Conservation (phyloP, 768 basidiomycete genomes). For the Collybiopsis luxurians region DNA sequence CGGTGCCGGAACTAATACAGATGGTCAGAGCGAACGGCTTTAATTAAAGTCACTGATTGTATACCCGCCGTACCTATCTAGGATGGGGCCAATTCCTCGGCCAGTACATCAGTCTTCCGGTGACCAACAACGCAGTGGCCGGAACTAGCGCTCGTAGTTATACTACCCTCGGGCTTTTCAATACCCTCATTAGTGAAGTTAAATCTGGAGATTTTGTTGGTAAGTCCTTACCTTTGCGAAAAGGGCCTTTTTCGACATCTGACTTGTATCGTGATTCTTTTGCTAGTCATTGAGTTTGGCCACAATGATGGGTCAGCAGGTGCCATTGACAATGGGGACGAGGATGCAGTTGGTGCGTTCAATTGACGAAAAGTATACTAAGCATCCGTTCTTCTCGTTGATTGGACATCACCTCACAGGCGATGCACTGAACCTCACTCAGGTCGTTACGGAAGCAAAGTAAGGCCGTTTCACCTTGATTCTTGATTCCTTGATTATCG, state of each 20-base stretch:
- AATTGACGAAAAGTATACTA: too few relatives aligned
- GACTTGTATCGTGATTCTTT: neutral
- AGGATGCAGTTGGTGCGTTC: slow-evolving; percentile 33
- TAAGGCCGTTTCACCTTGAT: slow-evolving; percentile 16
- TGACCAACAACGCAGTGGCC: slow-evolving; percentile 44
- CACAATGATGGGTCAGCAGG: slow-evolving; percentile 23
- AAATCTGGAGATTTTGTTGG: slow-evolving; percentile 41
- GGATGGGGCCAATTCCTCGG: slow-evolving; percentile 45
- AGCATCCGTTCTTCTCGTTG: too few relatives aligned
- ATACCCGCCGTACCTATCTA: slow-evolving; percentile 10
- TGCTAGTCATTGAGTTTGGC: slow-evolving; percentile 22
- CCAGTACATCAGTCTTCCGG: slow-evolving; percentile 38
- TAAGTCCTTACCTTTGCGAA: too few relatives aligned
- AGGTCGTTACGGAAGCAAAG: slow-evolving; percentile 33
- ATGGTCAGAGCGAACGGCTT: neutral
- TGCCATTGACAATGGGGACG: slow-evolving; percentile 36
- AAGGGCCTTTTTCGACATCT: too few relatives aligned
- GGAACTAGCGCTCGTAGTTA: slow-evolving; percentile 46
- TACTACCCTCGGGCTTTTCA: slow-evolving; percentile 45
- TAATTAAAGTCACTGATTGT: neutral
- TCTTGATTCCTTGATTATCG: neutral
- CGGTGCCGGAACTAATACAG: slow-evolving; percentile 13
- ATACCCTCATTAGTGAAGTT: slow-evolving; percentile 35
- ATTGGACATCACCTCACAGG: too few relatives aligned
- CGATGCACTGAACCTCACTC: slow-evolving; percentile 32